Conservation (phyloP, 306 rosid genomes). For the Vicia villosa region DNA sequence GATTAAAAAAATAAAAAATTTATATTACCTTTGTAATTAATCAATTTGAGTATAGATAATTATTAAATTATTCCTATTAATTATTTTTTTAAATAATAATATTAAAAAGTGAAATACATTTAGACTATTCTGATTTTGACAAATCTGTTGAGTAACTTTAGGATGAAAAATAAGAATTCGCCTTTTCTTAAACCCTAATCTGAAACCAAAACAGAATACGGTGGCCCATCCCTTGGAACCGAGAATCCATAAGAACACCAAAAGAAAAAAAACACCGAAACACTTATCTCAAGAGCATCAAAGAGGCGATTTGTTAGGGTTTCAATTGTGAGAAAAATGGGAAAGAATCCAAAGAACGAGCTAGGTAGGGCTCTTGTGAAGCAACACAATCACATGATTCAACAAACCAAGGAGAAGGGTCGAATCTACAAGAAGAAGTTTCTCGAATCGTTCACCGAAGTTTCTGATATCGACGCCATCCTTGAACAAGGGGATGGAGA, state of each 20-base stretch:
- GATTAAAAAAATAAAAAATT: too few relatives aligned
- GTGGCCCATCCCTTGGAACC: neutral
- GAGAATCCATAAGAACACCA: neutral
- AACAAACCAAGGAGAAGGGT: conserved; percentile 81
- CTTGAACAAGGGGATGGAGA: conserved; percentile 65
- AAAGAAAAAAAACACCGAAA: neutral
- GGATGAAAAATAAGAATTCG: too few relatives aligned
- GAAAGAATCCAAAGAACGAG: conserved; percentile 71
- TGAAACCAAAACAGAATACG: neutral
- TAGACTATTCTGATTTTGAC: too few relatives aligned
- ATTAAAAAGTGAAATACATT: too few relatives aligned
- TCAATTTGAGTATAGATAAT: too few relatives aligned
- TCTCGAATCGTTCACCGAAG: conserved; percentile 83
- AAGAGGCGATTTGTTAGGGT: neutral
- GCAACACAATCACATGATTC: conserved; percentile 90
- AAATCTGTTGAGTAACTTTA: too few relatives aligned
- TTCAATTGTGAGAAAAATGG: conserved; percentile 44
- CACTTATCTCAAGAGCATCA: neutral
- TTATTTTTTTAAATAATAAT: too few relatives aligned
- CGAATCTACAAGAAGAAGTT: conserved; percentile 64
- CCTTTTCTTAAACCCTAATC: neutral
- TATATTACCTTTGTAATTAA: too few relatives aligned
- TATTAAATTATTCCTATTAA: too few relatives aligned
- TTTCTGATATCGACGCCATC: conserved; percentile 87
- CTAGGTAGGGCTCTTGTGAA: conserved; percentile 82